phyloP scores from a whole-genome alignment of 371 early-diverging fungal genomes.

The Mortierella sp. region DNA sequence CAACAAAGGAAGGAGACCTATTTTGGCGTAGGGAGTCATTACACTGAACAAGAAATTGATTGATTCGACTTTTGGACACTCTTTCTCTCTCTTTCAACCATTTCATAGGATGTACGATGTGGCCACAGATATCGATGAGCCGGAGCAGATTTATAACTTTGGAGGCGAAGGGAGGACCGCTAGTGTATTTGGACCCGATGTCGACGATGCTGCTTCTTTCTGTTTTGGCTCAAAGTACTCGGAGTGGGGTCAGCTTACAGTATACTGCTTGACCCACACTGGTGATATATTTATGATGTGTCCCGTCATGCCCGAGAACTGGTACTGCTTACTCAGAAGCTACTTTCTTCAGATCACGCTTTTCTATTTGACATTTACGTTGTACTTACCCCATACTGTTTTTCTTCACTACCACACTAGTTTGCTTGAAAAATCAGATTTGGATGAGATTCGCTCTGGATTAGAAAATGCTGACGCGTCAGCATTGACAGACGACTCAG shows the following conservation, averaged over 20 bases:
- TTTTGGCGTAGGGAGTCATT: no score
- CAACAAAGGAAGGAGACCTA: neutral
- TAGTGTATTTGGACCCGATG: slow-evolving; percentile 51
- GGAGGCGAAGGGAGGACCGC: slow-evolving; percentile 25
- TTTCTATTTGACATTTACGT: neutral
- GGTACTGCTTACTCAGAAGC: slow-evolving; percentile 40
- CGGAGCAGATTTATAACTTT: slow-evolving; percentile 60
- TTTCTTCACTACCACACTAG: slow-evolving; percentile 5
- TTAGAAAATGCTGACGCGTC: slow-evolving; percentile 7
- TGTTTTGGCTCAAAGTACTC: slow-evolving; percentile 56
- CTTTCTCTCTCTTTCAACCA: neutral
- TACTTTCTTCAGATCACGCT: slow-evolving; percentile 1
- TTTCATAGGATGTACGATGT: slow-evolving; percentile 60
- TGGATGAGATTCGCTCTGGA: slow-evolving; percentile 25
- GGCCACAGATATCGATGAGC: slow-evolving; percentile 54
- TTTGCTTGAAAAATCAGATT: slow-evolving; percentile 16
- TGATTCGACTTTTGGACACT: neutral
- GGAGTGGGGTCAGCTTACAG: slow-evolving; percentile 62
- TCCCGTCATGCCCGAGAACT: slow-evolving; percentile 61
- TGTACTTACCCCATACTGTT: neutral
- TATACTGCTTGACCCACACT: slow-evolving; percentile 60
- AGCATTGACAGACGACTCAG: neutral
- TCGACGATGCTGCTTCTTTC: slow-evolving; percentile 60
- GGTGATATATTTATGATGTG: slow-evolving; percentile 64
- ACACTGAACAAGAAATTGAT: neutral